A percentile compares a stretch with the other conserved stretches of the same genome.
Evolutionary conservation across 2,329 filamentous ascomycete species (phyloP).

Genomic region (Talaromyces rugulosus): DNA sequence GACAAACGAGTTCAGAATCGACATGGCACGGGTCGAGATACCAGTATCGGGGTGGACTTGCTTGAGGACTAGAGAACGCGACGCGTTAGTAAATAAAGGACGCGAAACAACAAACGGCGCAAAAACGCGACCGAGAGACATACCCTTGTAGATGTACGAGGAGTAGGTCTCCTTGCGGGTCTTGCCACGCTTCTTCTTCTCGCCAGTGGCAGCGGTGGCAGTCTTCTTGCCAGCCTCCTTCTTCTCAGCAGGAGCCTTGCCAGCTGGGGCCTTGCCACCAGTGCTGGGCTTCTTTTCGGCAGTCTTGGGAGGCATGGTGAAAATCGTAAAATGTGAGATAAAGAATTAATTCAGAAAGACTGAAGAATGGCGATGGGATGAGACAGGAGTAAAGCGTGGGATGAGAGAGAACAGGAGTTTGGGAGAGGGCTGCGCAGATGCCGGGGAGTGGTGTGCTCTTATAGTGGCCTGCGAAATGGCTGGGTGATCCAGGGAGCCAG

Average conservation of each 20-base stretch:
- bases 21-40: slow-evolving; percentile 99
- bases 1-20: slow-evolving; percentile 99
- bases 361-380: slow-evolving; percentile 33
- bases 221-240: slow-evolving; percentile 99
- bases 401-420: slow-evolving; percentile 18
- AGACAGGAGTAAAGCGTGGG: slow-evolving; percentile 15
- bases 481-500: slow-evolving; percentile 44
- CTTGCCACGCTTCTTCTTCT: slow-evolving; percentile 99
- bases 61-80: slow-evolving; percentile 73
- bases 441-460: slow-evolving; percentile 39
- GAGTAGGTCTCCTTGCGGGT: slow-evolving; percentile 99
- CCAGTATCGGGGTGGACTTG: slow-evolving; percentile 99
- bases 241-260: slow-evolving; percentile 87
- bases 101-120: neutral
- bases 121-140: slow-evolving; percentile 1
- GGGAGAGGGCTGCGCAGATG: slow-evolving; percentile 25
- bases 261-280: slow-evolving; percentile 84
- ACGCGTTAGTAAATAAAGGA: slow-evolving; percentile 32
- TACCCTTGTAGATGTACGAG: slow-evolving; percentile 99
- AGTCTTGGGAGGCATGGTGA: slow-evolving; percentile 93
- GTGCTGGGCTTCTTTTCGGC: slow-evolving; percentile 96
- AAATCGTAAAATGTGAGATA: slow-evolving; percentile 22
- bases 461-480: slow-evolving; percentile 39
- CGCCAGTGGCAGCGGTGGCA: slow-evolving; percentile 72
- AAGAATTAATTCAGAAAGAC: slow-evolving; percentile 25